Evolutionary conservation across 2,329 filamentous ascomycete species (phyloP).

Genomic region (Gremmenia infestans): DNA sequence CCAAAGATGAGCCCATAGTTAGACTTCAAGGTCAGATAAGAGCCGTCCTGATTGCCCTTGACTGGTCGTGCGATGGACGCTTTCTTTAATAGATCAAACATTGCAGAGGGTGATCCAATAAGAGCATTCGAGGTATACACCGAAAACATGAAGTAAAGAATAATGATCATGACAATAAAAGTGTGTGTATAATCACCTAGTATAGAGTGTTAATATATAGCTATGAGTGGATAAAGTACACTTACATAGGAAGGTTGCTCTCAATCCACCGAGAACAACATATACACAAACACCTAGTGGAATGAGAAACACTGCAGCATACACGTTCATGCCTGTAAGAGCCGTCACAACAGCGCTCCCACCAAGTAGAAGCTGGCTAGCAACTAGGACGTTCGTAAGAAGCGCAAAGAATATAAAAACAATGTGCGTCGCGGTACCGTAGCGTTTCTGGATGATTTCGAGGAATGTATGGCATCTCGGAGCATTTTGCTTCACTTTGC

Average conservation of each 20-base stretch:
- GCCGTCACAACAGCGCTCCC: slow-evolving; percentile 35
- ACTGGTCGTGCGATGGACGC: slow-evolving; percentile 43
- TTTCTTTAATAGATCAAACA: slow-evolving; percentile 46
- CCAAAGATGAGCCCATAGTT: slow-evolving; percentile 33
- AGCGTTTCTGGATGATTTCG: slow-evolving; percentile 36
- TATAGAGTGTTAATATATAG: neutral
- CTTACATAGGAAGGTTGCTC: slow-evolving; percentile 32
- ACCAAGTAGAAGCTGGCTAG: slow-evolving; percentile 34
- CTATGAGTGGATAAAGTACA: neutral
- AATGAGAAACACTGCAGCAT: slow-evolving; percentile 37
- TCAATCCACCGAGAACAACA: slow-evolving; percentile 36
- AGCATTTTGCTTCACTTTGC: slow-evolving; percentile 37
- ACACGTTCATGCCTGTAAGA: slow-evolving; percentile 38
- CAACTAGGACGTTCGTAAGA: slow-evolving; percentile 37
- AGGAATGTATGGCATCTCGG: slow-evolving; percentile 39
- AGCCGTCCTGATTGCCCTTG: slow-evolving; percentile 46
- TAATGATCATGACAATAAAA: slow-evolving; percentile 47
- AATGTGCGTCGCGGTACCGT: slow-evolving; percentile 35
- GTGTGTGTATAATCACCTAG: slow-evolving; percentile 31
- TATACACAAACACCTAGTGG: slow-evolving; percentile 36
- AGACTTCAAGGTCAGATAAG: slow-evolving; percentile 52
- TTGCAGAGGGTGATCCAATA: slow-evolving; percentile 41
- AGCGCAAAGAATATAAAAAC: slow-evolving; percentile 37
- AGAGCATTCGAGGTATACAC: slow-evolving; percentile 40
- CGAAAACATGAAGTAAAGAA: slow-evolving; percentile 44